Evolutionary conservation across 140 eudicot genomes (phyloP), one percentile per base, ranked within the genome.

Genomic region (Anethum foeniculum): DNA sequence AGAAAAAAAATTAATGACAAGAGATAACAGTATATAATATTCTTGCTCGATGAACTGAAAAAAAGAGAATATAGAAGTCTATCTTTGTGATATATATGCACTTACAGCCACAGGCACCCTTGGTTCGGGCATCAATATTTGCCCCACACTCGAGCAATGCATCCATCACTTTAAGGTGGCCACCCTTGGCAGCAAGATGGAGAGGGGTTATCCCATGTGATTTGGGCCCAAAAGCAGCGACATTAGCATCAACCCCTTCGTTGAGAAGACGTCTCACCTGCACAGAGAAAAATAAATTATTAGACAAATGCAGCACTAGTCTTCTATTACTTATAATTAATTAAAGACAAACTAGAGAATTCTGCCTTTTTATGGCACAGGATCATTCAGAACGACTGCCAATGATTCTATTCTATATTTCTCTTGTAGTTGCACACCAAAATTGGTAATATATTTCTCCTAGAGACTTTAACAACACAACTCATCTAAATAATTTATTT

Each of bases 181-280:
- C 98, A 68, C 97, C 98, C 79, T 96, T 90, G 32, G 99, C 99
- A 78, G 99, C 99, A 86, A 96, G 96, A 87, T 96, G 99, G 52
- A 93, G 97, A 82, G 99, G 99, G 39, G 97, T 96, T 67, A 96
- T 85, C 68, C 99, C 99, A n/a, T 87, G 97, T 7, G 97, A 83
- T 87, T 95, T 95, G 71, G 96, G 97, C 51, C 99, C 98, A 82
- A 84, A 79, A 7, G 99, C 97, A 69, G 96, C 89, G 52, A 91
- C 91, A 76, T 96, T 93, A 71, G 88, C 98, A 93, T 96, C 97
- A 89, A 91, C 88, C 79, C 99, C 99, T 83, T 96, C 96, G 28
- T 87, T 73, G 68, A 96, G 98, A 47, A 93, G 97, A 77, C 93
- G 90, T 79, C 80, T 96, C 78, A 96, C 99, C 99, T 95, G 87